Percentiles rank a stretch among this genome's conserved stretches.
Evolutionary conservation across 768 basidiomycete genomes (phyloP).

Genomic region (Hortiboletus flavorubellus): DNA sequence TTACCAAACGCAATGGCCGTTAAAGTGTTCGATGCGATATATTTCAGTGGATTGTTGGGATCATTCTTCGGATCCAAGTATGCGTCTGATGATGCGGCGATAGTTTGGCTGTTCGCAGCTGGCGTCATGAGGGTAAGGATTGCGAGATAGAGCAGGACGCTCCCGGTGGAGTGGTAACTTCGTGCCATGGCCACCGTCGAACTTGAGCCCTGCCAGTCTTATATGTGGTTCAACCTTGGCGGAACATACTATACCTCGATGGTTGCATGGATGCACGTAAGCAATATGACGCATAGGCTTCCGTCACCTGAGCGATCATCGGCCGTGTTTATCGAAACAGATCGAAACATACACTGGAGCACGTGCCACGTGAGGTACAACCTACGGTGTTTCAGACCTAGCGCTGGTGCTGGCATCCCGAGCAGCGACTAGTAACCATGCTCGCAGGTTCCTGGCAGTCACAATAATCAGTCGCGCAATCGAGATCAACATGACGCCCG

Average conservation of each 20-base stretch:
- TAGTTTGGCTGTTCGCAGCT: background rate
- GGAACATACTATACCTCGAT: too few relatives aligned
- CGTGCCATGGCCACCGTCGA: constrained; percentile 1
- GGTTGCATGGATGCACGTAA: too few relatives aligned
- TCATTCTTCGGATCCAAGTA: constrained; percentile 47
- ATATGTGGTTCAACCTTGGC: background rate
- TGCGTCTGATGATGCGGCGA: constrained; percentile 5
- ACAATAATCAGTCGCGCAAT: background rate
- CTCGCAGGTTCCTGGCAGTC: too few relatives aligned
- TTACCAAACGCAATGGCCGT: constrained; percentile 50
- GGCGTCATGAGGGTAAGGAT: background rate
- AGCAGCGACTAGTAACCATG: too few relatives aligned
- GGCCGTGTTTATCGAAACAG: too few relatives aligned
- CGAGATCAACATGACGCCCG: background rate
- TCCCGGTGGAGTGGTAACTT: background rate
- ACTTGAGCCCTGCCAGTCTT: background rate
- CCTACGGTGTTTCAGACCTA: too few relatives aligned
- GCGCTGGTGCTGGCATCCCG: too few relatives aligned
- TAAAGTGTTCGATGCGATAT: constrained; percentile 52
- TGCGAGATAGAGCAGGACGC: background rate
- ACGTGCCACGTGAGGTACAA: too few relatives aligned
- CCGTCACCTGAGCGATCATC: too few relatives aligned
- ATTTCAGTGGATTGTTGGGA: constrained; percentile 49
- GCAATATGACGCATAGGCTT: too few relatives aligned
- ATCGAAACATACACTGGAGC: too few relatives aligned